phyloP scores from a whole-genome alignment of 805 yeast genomes.

The Saccharomyces jurei region DNA sequence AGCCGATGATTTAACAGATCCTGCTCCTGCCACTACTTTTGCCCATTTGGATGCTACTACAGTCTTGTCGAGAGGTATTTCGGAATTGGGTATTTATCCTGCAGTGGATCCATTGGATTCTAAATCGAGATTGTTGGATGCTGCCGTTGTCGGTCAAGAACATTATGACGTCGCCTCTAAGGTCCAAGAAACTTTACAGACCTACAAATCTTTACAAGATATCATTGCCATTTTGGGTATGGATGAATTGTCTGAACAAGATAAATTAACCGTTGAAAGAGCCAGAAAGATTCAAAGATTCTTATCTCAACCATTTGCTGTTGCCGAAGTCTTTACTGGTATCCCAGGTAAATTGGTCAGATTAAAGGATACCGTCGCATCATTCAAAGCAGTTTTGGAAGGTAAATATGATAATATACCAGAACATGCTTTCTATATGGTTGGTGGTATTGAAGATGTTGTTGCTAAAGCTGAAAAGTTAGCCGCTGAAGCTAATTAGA shows the following conservation, averaged over 20 bases:
- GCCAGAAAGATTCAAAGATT: slow-evolving; percentile 99
- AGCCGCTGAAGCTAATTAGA: slow-evolving; percentile 81
- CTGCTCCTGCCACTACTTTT: slow-evolving; percentile 99
- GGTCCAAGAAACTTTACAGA: slow-evolving; percentile 98
- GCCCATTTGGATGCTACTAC: slow-evolving; percentile 99
- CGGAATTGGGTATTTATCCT: slow-evolving; percentile 99
- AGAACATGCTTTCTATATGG: slow-evolving; percentile 99
- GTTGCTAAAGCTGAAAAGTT: slow-evolving; percentile 97
- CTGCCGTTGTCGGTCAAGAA: slow-evolving; percentile 95
- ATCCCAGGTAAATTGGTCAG: slow-evolving; percentile 96
- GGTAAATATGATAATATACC: slow-evolving; percentile 99
- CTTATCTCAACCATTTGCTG: slow-evolving; percentile 99
- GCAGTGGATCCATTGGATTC: slow-evolving; percentile 99
- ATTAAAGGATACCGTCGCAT: slow-evolving; percentile 86
- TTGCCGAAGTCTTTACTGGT: slow-evolving; percentile 99
- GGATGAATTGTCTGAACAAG: slow-evolving; percentile 99
- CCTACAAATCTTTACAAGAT: slow-evolving; percentile 99
- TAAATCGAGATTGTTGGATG: slow-evolving; percentile 96
- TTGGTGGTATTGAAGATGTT: slow-evolving; percentile 99
- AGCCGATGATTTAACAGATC: slow-evolving; percentile 99
- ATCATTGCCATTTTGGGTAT: slow-evolving; percentile 99
- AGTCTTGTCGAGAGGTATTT: slow-evolving; percentile 98
- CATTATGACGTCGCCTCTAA: slow-evolving; percentile 91
- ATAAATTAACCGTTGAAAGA: slow-evolving; percentile 99
- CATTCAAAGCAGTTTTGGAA: slow-evolving; percentile 94